Conservation (phyloP, 2,329 filamentous ascomycete species). For the Apiospora saccharicola region DNA sequence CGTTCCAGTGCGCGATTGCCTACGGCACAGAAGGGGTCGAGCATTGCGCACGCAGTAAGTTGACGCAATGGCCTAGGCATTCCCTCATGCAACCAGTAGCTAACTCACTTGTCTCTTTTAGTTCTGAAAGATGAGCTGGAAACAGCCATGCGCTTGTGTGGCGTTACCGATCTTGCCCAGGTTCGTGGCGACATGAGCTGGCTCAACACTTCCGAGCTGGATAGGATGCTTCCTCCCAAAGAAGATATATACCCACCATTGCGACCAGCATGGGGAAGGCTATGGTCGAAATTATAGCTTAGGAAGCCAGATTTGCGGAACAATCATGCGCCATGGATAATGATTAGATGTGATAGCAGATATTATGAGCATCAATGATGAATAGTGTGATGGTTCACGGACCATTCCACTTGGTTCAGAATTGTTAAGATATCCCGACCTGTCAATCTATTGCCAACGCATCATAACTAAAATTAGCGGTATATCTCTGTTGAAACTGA, state of each 20-base stretch:
- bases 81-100: not conserved
- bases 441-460: too few species aligned
- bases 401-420: too few species aligned
- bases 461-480: too few species aligned
- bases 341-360: too few species aligned
- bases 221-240: conserved; percentile 20
- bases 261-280: not conserved
- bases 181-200: conserved; percentile 40
- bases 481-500: too few species aligned
- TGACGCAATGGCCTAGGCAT: too few species aligned
- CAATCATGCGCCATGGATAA: too few species aligned
- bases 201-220: conserved; percentile 26
- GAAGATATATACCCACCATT: conserved; percentile 23
- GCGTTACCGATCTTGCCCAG: conserved; percentile 66
- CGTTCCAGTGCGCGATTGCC: conserved; percentile 65
- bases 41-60: conserved; percentile 60
- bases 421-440: too few species aligned
- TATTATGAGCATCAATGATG: too few species aligned
- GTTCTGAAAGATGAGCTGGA: conserved; percentile 67
- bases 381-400: too few species aligned
- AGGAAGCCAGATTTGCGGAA: too few species aligned
- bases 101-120: not conserved
- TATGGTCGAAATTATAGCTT: conserved; percentile 25
- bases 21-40: conserved; percentile 68
- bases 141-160: conserved; percentile 71